Conservation (phyloP, 1,284 basidiomycete genomes). For the Puccinia novopanici region DNA sequence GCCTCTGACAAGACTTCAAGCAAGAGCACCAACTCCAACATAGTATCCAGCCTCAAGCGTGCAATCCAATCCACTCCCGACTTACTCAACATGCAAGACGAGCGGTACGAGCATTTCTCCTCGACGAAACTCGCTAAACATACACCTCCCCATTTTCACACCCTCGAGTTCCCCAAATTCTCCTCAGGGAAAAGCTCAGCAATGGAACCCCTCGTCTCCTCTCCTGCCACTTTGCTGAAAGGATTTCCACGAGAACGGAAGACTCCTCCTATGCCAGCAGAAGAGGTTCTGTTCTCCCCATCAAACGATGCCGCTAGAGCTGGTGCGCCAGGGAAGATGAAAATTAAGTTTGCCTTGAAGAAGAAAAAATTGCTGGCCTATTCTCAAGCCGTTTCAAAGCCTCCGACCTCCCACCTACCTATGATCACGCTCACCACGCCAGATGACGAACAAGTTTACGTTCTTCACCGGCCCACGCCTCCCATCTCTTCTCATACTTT, state of each 20-base stretch:
- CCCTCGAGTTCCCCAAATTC: neutral
- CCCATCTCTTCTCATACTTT: neutral
- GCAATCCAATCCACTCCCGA: conserved; percentile 15
- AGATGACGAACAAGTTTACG: conserved; percentile 21
- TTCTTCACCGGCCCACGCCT: conserved; percentile 23
- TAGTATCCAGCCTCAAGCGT: neutral
- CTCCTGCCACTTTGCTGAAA: neutral
- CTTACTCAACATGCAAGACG: neutral
- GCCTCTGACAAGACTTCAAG: neutral
- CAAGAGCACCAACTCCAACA: neutral
- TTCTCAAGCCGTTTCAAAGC: neutral
- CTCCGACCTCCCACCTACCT: conserved; percentile 11
- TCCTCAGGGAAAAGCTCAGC: neutral
- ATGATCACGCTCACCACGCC: conserved; percentile 34
- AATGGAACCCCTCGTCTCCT: neutral
- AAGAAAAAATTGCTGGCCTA: neutral
- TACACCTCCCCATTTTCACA: neutral
- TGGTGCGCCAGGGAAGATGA: neutral
- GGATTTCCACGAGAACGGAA: too few species aligned
- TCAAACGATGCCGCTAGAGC: neutral
- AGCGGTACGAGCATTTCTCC: neutral
- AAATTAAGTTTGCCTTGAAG: neutral
- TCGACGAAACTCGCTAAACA: neutral
- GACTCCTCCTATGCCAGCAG: neutral
- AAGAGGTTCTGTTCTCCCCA: conserved; percentile 19